Evolutionary conservation across 441 rosid species (phyloP), one percentile per base, ranked within the genome.

Genomic region (Sinapis alba): DNA sequence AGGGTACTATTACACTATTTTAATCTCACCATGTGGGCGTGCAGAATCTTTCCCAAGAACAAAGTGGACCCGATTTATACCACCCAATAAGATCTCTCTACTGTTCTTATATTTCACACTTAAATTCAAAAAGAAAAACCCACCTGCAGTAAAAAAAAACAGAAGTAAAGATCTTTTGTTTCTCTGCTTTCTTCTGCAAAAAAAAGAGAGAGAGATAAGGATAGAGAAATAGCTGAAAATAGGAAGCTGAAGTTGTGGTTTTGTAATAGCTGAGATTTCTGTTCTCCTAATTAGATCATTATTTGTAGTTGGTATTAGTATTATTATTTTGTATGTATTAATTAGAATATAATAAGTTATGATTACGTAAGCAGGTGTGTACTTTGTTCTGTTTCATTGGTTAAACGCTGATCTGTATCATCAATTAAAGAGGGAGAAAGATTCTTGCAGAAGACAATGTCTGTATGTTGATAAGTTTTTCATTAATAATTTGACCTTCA

Each of bases 41-140:
- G 87, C 69, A 69, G 81, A 76, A 80, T 83, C 83, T 76, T 79
- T 79, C 82, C 76, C 80, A 51, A 51, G 57, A 51, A 51, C 24
- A 19, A 51, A 51, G 57, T 51, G 57, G 57, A 51, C 57, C 87
- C 76, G 38, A 16, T 68, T 74, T 11, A 57, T 65, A 69, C 58
- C 73, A 62, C 50, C 82, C 78, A 69, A 73, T 68, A 5, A 78
- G 69, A 75, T 75, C 72, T 72, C 43, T 71, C 32, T 78, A 72
- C 74, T 78, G 79, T 76, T 75, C 60, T 57, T 7, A 16, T 45
- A 7, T 60, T 51, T 69, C 83, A 63, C 83, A 63, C 71, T 63
- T 79, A 41, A 53, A 11, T 68, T 18, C 4, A 30, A 27, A 9
- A 4, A 8, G 16, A 62, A 23, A 50, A 16, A 5, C 59, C 67